Base-by-base conservation (phyloP, 1,284 basidiomycete genomes). In the Marasmius fiardii region DNA sequence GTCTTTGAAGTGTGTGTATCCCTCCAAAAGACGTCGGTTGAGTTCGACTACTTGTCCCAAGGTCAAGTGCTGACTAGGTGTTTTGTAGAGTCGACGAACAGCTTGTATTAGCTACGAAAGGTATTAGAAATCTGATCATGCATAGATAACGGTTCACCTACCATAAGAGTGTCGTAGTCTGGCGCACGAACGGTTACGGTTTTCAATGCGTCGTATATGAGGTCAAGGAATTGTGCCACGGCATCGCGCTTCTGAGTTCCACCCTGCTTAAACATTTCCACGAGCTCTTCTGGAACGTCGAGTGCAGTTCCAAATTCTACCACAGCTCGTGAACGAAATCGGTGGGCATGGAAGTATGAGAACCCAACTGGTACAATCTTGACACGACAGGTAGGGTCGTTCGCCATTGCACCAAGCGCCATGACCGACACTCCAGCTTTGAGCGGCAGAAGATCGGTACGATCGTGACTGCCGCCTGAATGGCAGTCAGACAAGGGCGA, bases 121-220 rank as follows among this genome's bases (percentile, higher is more conserved):
- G 49, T 28, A 51, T 28, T 51, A 31, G 57, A 28, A 41, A 43
- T 60, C 37, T 57, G 20, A 53, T 52, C 26, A 44, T 26, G 31
- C 33, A 37, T 33, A n/a, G 47, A 48, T 8, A 31, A 11, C 34
- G 52, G n/a, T 37, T 35, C 43, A 56, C 54, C 10, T 67, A 91
- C 95, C 95, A 98, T 97, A 55, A 99, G 80, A 1, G 97, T 99
- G 64, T 99, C 97, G 71, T 92, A 99, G 72, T 99, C 97, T 1
- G 97, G 95, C 8, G 96, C 94, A 54, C 95, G 81, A 44, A 99
- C 84, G 0, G 97, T 99, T 44, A 99, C 97, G 1, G 94, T 95
- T 74, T 98, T 98, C 63, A 99, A 77, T n/a, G 86, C 92, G 67
- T 98, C 93, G 66, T 97, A 98, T 57, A 98, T 90, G 56, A 97